These are phyloP conservation scores for Groenewaldozyma salmanticensis DNA, from an alignment of 805 yeast genomes.

Conservation along the genomic window DNA sequence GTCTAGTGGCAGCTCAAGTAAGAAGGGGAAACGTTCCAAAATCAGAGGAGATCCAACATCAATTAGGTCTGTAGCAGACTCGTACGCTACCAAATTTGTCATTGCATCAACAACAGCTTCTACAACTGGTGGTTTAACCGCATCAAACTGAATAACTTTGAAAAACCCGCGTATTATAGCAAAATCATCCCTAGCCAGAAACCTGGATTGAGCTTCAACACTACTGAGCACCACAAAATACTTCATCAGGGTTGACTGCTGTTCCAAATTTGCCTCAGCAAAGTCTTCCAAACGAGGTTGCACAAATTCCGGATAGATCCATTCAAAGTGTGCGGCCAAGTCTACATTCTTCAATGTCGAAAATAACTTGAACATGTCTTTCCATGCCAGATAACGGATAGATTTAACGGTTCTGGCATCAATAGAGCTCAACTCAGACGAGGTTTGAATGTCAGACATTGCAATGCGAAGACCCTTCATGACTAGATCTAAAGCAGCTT, in stretches of 20 bases:
- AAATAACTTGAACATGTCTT: conserved; percentile 50
- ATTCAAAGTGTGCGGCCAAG: conserved; percentile 45
- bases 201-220: conserved; percentile 35
- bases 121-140: conserved; percentile 61
- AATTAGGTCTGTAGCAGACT: not conserved
- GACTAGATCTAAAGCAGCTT: conserved; percentile 38
- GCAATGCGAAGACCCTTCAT: conserved; percentile 50
- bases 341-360: conserved; percentile 39
- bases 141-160: conserved; percentile 40
- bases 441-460: conserved; percentile 36
- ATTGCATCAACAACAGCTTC: conserved; percentile 46
- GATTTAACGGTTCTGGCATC: conserved; percentile 3
- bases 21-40: conserved; percentile 14
- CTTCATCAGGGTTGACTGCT: conserved; percentile 67
- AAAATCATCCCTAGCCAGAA: conserved; percentile 47
- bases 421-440: conserved; percentile 16
- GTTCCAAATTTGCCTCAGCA: conserved; percentile 70
- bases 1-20: conserved; percentile 10
- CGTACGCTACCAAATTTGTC: conserved; percentile 13
- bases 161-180: conserved; percentile 48
- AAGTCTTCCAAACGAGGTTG: conserved; percentile 58
- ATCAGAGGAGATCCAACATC: conserved; percentile 25
- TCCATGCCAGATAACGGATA: conserved; percentile 41
- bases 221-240: conserved; percentile 53
- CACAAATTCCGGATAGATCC: conserved; percentile 46